Base-by-base conservation (phyloP, 2,329 filamentous ascomycete species). In the Kalaharituber pfeilii region DNA sequence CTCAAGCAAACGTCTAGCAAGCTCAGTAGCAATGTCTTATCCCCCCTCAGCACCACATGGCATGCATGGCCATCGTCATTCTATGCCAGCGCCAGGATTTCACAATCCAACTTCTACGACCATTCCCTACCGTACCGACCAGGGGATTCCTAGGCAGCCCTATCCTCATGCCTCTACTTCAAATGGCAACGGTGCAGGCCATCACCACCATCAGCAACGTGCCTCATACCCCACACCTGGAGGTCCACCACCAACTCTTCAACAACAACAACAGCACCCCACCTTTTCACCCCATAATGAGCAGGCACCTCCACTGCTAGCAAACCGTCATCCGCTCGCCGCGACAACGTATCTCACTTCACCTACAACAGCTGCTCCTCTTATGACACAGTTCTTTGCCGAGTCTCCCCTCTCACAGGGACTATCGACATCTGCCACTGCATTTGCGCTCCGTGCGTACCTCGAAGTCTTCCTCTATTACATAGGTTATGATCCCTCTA, bases 361-460 rank as follows among this genome's bases (percentile, higher is more conserved):
- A 5, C 18, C 24, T 3, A 22, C n/a, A 11, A 24, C 42, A 5
- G 42, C 42, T 25, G 18, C 11, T 13, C 42, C 42, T 25, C 6
- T 47, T 5, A 47, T 47, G 42, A 22, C 15, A 11, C 13, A 47
- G 11, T 47, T 47, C 24, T 47, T 47, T 11, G 24, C 18, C 11
- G 5, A 47, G 42, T 47, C 42, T 5, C n/a, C 42, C 18, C 13
- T 18, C n/a, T 47, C 42, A 1, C n/a, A 13, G 2, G 42, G 42
- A 13, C 56, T 58, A 25, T 53, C 56, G 24, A 59, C 58, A 4
- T 49, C 54, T 24, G 58, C 58, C 15, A 59, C 58, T 22, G 58
- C 58, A 33, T 60, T 59, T 45, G 58, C 58, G n/a, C 26, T 60
- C 15, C 52, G 58, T 18, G 52, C 57, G 29, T 60, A 60, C 47